phyloP scores from a whole-genome alignment of 2,329 filamentous ascomycete species.

The Aaosphaeria arxii region DNA sequence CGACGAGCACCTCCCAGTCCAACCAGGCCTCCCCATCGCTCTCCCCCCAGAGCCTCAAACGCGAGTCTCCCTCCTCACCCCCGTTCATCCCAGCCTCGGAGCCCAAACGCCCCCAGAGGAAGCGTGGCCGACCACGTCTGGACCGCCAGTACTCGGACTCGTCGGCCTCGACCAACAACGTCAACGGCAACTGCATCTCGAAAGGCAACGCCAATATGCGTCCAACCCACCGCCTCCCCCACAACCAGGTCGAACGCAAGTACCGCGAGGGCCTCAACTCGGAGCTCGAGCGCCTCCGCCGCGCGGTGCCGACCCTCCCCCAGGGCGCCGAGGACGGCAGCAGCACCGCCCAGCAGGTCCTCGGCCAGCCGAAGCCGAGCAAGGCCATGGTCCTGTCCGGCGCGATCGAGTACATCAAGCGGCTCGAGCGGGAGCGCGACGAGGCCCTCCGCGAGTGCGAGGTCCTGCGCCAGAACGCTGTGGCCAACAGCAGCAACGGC shows the following conservation, averaged over 20 bases:
- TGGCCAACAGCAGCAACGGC: not conserved
- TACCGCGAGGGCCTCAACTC: slow-evolving; percentile 24
- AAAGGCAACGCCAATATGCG: slow-evolving; percentile 1
- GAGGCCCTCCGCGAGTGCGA: slow-evolving; percentile 23
- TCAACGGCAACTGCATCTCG: slow-evolving; percentile 1
- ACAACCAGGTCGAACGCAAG: slow-evolving; percentile 27
- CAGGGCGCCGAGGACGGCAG: slow-evolving; percentile 21
- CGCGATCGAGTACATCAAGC: slow-evolving; percentile 32
- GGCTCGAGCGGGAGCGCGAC: slow-evolving; percentile 27
- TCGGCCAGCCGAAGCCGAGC: slow-evolving; percentile 29
- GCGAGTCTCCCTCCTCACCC: slow-evolving; percentile 22
- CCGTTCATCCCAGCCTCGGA: slow-evolving; percentile 16
- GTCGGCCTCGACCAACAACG: slow-evolving; percentile 12
- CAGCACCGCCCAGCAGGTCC: slow-evolving; percentile 6
- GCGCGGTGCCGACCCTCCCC: slow-evolving; percentile 26
- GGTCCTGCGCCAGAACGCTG: slow-evolving; percentile 10
- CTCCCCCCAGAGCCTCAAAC: slow-evolving; percentile 28
- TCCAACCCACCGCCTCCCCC: slow-evolving; percentile 14
- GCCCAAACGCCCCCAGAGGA: slow-evolving; percentile 24
- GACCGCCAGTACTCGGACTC: slow-evolving; percentile 16
- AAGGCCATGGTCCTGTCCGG: slow-evolving; percentile 30
- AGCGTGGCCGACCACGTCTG: slow-evolving; percentile 30
- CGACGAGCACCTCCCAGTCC: not conserved
- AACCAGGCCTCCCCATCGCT: slow-evolving; percentile 11
- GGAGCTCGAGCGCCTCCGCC: slow-evolving; percentile 26